Evolutionary conservation across 768 basidiomycete genomes (phyloP).

Genomic region (Kwoniella bestiolae): DNA sequence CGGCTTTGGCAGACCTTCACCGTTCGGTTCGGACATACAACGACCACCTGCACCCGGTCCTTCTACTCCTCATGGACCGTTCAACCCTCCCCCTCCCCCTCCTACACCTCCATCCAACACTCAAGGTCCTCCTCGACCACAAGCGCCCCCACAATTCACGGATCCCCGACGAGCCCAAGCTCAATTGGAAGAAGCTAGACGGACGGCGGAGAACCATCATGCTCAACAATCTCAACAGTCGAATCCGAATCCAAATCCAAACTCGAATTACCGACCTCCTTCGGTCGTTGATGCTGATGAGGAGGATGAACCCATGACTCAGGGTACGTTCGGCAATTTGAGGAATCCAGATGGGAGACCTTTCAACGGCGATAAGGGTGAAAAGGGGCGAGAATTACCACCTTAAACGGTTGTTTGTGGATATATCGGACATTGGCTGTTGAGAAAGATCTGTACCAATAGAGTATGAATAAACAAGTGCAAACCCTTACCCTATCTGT

Average conservation of each 20-base stretch:
- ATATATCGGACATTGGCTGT: too few relatives aligned
- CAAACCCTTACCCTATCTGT: too few relatives aligned
- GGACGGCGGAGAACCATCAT: not conserved
- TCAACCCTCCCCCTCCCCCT: not conserved
- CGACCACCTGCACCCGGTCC: not conserved
- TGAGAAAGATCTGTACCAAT: too few relatives aligned
- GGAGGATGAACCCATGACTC: not conserved
- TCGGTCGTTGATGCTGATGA: conserved; percentile 1
- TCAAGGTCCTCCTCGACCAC: too few relatives aligned
- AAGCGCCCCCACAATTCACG: not conserved
- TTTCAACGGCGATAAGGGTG: conserved; percentile 4
- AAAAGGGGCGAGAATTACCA: too few relatives aligned
- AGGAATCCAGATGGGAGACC: conserved; percentile 1
- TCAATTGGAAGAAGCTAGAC: not conserved
- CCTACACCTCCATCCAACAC: not conserved
- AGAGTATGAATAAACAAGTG: too few relatives aligned
- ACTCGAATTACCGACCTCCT: conserved; percentile 6
- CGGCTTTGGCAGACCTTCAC: not conserved
- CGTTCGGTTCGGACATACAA: not conserved
- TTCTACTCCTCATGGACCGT: not conserved
- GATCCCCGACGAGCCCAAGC: conserved; percentile 5
- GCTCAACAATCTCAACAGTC: not conserved
- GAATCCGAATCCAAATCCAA: too few relatives aligned
- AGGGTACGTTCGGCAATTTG: conserved; percentile 3
- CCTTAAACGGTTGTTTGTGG: not conserved